Conservation (phyloP, 2,329 filamentous ascomycete species). For the Neofusicoccum sp. region DNA sequence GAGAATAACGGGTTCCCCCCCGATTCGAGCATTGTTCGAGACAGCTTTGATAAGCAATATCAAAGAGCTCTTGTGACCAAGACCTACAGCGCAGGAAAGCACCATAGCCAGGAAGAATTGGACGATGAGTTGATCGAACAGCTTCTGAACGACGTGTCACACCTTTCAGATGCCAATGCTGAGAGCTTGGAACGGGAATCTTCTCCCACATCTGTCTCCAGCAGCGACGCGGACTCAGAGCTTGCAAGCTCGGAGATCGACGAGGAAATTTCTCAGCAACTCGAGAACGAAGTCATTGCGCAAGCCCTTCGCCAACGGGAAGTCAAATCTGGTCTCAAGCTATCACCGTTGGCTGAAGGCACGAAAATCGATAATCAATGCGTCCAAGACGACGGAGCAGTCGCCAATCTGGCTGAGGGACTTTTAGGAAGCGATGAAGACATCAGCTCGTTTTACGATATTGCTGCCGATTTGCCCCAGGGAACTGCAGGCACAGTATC, state of each 20-base stretch:
- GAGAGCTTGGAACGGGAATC: background rate
- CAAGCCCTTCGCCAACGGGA: constrained; percentile 4
- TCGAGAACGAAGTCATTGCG: constrained; percentile 14
- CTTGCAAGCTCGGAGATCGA: background rate
- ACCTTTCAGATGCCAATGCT: background rate
- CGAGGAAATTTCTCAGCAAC: constrained; percentile 1
- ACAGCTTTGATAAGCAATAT: background rate
- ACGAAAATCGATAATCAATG: background rate
- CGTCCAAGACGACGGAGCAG: background rate
- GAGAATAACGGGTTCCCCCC: background rate
- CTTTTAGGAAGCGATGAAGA: background rate
- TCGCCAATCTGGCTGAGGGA: background rate
- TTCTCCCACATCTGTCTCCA: background rate
- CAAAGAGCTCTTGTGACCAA: background rate
- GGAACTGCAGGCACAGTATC: constrained; percentile 1
- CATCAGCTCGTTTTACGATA: constrained; percentile 4
- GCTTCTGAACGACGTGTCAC: background rate
- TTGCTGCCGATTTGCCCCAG: constrained; percentile 3
- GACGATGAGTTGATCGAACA: background rate
- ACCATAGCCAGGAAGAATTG: background rate
- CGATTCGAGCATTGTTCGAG: background rate
- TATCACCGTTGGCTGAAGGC: background rate
- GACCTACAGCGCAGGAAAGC: background rate
- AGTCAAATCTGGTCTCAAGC: background rate
- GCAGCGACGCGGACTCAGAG: background rate